Evolutionary conservation across 257 asterid species (phyloP).

Genomic region (Ilex aquifolium): DNA sequence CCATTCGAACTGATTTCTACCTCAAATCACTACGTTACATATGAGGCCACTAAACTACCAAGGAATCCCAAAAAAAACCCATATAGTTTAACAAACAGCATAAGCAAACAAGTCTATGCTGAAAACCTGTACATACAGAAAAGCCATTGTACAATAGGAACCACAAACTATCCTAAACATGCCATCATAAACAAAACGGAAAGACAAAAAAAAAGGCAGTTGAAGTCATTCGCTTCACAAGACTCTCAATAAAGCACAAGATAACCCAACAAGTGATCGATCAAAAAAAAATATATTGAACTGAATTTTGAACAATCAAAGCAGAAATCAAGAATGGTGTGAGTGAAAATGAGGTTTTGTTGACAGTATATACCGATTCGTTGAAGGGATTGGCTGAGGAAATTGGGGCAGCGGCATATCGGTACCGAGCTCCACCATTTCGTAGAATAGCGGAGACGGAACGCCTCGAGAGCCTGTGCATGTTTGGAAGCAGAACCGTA

Average conservation of each 20-base stretch:
- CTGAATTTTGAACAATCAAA: neutral
- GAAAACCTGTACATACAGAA: no score
- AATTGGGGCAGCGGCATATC: slow-evolving; percentile 35
- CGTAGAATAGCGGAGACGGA: slow-evolving; percentile 51
- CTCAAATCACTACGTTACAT: no score
- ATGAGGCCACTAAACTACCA: no score
- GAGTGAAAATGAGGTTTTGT: neutral
- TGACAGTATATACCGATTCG: slow-evolving; percentile 22
- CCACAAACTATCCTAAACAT: no score
- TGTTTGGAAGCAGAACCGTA: slow-evolving; percentile 3
- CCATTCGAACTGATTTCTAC: no score
- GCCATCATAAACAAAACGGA: no score
- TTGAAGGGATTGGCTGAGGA: slow-evolving; percentile 31
- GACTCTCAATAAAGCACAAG: neutral
- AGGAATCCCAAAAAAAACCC: no score
- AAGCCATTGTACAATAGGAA: no score
- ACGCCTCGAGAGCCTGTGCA: slow-evolving; percentile 69
- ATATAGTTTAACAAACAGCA: no score
- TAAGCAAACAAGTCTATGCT: no score
- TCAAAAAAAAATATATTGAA: neutral
- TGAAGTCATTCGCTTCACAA: no score
- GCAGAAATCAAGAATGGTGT: neutral
- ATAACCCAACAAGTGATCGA: neutral
- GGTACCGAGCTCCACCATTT: slow-evolving; percentile 32
- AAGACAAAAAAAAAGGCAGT: no score